Conservation (phyloP, 352 stramenopile species). For the Blastocystis sp. region DNA sequence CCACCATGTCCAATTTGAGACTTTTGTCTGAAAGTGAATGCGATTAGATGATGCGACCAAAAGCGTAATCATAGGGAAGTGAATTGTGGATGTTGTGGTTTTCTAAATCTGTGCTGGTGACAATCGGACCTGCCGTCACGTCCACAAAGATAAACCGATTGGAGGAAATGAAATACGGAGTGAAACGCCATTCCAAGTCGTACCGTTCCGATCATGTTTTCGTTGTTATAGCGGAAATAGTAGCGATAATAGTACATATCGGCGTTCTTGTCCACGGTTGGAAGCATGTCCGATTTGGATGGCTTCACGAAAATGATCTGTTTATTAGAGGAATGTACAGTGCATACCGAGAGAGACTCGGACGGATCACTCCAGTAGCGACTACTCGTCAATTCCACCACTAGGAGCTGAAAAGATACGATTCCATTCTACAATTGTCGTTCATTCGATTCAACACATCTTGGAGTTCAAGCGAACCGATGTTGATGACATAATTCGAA, state of each 20-base stretch:
- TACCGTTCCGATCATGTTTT: constrained; percentile 30
- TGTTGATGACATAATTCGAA: constrained; percentile 46
- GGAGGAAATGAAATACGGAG: background rate
- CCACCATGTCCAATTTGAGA: constrained; percentile 7
- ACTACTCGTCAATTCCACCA: background rate
- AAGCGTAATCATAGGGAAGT: constrained; percentile 4
- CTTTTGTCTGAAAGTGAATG: background rate
- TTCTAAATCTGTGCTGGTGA: background rate
- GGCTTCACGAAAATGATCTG: constrained; percentile 52
- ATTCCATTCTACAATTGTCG: background rate
- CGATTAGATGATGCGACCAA: background rate
- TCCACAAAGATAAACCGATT: constrained; percentile 20
- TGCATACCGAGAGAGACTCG: background rate
- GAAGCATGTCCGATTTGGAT: constrained; percentile 36
- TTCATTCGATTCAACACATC: constrained; percentile 13
- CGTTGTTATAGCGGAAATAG: constrained; percentile 35
- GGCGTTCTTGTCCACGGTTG: background rate
- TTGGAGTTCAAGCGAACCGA: background rate
- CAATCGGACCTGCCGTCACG: background rate
- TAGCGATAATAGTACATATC: constrained; percentile 51
- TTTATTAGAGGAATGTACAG: background rate
- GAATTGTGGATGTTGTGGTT: constrained; percentile 45
- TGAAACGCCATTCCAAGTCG: background rate
- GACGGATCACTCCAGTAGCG: background rate
- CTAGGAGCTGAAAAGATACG: background rate